Evolutionary conservation across 2,329 filamentous ascomycete species (phyloP).

Genomic region (Aureobasidium sp.): DNA sequence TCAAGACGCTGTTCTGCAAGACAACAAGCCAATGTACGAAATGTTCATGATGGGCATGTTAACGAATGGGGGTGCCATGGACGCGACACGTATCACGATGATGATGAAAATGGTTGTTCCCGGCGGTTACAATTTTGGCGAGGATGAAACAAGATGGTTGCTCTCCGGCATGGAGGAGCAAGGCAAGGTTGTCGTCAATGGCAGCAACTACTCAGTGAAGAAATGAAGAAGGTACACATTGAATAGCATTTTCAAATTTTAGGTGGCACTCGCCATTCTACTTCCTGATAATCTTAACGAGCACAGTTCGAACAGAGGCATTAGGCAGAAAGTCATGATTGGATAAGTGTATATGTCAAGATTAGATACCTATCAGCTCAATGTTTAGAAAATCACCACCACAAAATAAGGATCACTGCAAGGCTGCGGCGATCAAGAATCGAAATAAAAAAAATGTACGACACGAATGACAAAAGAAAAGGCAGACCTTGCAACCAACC

Average conservation of each 20-base stretch:
- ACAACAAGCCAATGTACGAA: constrained; percentile 71
- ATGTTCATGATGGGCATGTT: constrained; percentile 93
- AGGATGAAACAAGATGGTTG: constrained; percentile 79
- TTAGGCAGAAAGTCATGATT: neutral
- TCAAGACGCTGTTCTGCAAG: constrained; percentile 54
- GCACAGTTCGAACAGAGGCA: neutral
- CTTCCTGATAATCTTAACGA: neutral
- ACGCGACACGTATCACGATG: constrained; percentile 73
- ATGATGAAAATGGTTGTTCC: constrained; percentile 92
- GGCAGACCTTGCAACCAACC: neutral
- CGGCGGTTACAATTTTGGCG: constrained; percentile 81
- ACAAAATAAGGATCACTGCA: neutral
- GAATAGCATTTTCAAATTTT: no score
- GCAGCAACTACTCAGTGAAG: constrained; percentile 28
- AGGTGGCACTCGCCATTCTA: neutral
- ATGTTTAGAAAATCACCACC: neutral
- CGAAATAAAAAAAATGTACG: neutral
- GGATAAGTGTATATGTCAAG: neutral
- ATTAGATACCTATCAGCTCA: neutral
- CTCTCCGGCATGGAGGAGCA: constrained; percentile 69
- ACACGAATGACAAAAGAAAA: neutral
- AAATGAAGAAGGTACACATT: constrained; percentile 6
- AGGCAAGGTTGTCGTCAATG: constrained; percentile 51
- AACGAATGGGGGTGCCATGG: constrained; percentile 84
- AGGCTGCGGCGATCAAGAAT: neutral